phyloP scores from a whole-genome alignment of 768 basidiomycete species.

The Pisolithus marmoratus region DNA sequence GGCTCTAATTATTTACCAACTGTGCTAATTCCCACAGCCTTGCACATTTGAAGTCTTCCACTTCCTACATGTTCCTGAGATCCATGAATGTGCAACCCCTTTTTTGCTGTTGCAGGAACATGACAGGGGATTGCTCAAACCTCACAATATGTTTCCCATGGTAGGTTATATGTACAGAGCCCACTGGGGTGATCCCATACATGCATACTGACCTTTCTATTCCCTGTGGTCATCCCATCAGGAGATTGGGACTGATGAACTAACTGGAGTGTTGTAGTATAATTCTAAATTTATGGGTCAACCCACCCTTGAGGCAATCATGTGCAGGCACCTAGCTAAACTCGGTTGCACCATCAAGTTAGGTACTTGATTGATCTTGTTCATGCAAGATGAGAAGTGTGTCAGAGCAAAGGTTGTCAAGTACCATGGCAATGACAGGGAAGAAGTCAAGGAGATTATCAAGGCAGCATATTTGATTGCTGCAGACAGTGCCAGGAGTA shows the following conservation, averaged over 20 bases:
- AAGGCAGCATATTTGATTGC: constrained; percentile 34
- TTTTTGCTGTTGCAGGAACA: constrained; percentile 17
- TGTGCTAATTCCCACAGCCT: too few species aligned
- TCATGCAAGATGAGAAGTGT: not conserved
- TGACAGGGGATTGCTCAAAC: constrained; percentile 1
- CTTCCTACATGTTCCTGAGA: constrained; percentile 37
- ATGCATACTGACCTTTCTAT: too few species aligned
- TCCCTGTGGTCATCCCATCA: too few species aligned
- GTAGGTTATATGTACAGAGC: not conserved
- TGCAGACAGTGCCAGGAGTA: constrained; percentile 35
- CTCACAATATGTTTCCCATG: constrained; percentile 5
- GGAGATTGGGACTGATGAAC: not conserved
- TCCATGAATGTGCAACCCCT: constrained; percentile 24
- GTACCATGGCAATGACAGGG: constrained; percentile 35
- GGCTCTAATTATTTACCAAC: too few species aligned
- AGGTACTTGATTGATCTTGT: too few species aligned
- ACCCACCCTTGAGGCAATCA: constrained; percentile 21
- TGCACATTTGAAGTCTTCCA: constrained; percentile 24
- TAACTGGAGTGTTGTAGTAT: constrained; percentile 2
- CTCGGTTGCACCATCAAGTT: too few species aligned
- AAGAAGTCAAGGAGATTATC: constrained; percentile 30
- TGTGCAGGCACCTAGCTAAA: too few species aligned
- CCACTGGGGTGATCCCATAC: too few species aligned
- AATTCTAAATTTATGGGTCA: constrained; percentile 18
- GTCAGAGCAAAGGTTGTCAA: constrained; percentile 13